phyloP scores from a whole-genome alignment of 2,329 filamentous ascomycete genomes.

The Alternaria triticimaculans region DNA sequence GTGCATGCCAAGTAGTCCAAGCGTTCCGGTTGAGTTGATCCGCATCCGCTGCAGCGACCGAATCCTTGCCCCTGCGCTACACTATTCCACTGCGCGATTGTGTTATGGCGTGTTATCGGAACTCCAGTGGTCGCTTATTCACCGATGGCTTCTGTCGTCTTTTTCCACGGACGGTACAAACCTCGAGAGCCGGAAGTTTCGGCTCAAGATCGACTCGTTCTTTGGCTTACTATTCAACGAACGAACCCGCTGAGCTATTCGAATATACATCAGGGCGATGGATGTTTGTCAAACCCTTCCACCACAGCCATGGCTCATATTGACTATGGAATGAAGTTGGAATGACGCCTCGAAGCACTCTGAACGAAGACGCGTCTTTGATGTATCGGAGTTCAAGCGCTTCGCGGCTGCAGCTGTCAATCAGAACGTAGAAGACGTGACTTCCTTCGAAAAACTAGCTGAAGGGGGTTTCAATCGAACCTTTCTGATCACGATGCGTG shows the following conservation, averaged over 20 bases:
- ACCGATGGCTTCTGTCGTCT: background rate
- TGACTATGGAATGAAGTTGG: background rate
- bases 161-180: background rate
- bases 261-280: background rate
- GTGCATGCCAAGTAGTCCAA: background rate
- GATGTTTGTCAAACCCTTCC: background rate
- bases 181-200: background rate
- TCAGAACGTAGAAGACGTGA: background rate
- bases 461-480: conserved; percentile 37
- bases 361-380: background rate
- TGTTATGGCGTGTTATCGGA: background rate
- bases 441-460: conserved; percentile 24
- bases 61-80: background rate
- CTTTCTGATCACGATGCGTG: conserved; percentile 32
- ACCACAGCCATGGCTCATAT: background rate
- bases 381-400: background rate
- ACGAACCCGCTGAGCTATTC: background rate
- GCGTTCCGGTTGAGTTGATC: background rate
- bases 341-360: background rate
- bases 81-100: background rate
- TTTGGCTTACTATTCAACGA: background rate
- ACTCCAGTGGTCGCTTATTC: background rate
- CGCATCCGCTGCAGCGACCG: background rate
- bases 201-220: background rate
- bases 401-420: background rate